phyloP scores from a whole-genome alignment of 306 rosid species.

The Geum urbanum region DNA sequence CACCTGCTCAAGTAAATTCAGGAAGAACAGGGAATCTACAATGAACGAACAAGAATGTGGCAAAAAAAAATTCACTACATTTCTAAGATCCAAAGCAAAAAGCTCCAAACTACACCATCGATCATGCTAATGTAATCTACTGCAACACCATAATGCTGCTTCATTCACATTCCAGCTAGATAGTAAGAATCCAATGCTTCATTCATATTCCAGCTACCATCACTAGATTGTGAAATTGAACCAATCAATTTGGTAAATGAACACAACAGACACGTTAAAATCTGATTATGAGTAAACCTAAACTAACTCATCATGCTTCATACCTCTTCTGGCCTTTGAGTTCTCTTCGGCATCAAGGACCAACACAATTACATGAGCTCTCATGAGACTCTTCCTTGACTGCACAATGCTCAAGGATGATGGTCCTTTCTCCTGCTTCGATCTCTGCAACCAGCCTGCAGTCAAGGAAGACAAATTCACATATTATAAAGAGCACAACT shows the following conservation, averaged over 20 bases:
- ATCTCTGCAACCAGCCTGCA: constrained; percentile 94
- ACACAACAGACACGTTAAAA: not conserved
- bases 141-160: not conserved
- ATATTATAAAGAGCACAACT: no score
- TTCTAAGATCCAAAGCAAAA: constrained; percentile 7
- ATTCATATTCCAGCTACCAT: no score
- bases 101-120: not conserved
- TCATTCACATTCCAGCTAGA: not conserved
- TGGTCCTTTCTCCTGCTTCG: constrained; percentile 83
- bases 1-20: constrained; percentile 24
- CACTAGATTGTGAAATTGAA: no score
- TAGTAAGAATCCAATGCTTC: constrained; percentile 10
- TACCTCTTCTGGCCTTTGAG: constrained; percentile 64
- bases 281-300: not conserved
- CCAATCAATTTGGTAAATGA: not conserved
- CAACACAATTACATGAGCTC: constrained; percentile 90
- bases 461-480: no score
- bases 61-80: constrained; percentile 9
- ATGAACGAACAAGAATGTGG: constrained; percentile 20
- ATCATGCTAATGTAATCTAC: not conserved
- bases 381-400: constrained; percentile 84
- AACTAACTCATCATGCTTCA: constrained; percentile 52
- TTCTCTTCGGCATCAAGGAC: constrained; percentile 99
- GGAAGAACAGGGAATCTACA: constrained; percentile 17
- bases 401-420: constrained; percentile 93